Conservation (phyloP, 805 yeast species). For the Yamadazyma endophytica region DNA sequence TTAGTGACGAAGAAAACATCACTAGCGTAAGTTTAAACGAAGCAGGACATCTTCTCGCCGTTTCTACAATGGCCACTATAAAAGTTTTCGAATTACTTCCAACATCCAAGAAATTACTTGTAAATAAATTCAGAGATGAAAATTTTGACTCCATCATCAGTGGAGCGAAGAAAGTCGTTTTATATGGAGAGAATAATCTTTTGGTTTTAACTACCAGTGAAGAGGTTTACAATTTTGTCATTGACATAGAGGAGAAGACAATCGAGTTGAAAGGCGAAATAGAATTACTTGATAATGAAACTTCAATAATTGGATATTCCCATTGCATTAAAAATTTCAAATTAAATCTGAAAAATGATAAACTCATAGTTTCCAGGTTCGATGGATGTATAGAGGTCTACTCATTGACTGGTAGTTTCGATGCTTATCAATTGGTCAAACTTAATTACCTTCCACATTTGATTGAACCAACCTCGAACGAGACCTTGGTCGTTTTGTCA, state of each 20-base stretch:
- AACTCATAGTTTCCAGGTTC: constrained; percentile 56
- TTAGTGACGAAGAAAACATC: constrained; percentile 78
- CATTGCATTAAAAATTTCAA: constrained; percentile 51
- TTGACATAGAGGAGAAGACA: constrained; percentile 27
- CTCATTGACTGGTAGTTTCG: constrained; percentile 22
- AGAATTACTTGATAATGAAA: constrained; percentile 17
- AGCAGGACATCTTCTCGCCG: constrained; percentile 63
- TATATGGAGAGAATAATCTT: constrained; percentile 44
- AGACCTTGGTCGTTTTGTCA: constrained; percentile 60
- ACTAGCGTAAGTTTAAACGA: constrained; percentile 61
- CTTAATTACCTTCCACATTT: constrained; percentile 51
- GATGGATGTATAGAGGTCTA: constrained; percentile 62
- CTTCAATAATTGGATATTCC: constrained; percentile 31
- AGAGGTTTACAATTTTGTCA: constrained; percentile 45
- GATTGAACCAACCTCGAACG: constrained; percentile 47
- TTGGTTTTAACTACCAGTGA: constrained; percentile 58
- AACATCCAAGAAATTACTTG: constrained; percentile 33
- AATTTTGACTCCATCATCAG: constrained; percentile 34
- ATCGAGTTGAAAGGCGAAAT: constrained; percentile 42
- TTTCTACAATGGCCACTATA: constrained; percentile 63
- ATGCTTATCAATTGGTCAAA: constrained; percentile 47
- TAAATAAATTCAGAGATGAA: constrained; percentile 50
- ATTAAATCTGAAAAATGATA: constrained; percentile 40
- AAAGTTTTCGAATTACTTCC: constrained; percentile 64
- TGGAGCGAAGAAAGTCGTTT: constrained; percentile 55